A percentile compares a stretch with the other conserved stretches of the same genome.
phyloP scores from a whole-genome alignment of 257 asterid genomes.

The Solanum piurae region DNA sequence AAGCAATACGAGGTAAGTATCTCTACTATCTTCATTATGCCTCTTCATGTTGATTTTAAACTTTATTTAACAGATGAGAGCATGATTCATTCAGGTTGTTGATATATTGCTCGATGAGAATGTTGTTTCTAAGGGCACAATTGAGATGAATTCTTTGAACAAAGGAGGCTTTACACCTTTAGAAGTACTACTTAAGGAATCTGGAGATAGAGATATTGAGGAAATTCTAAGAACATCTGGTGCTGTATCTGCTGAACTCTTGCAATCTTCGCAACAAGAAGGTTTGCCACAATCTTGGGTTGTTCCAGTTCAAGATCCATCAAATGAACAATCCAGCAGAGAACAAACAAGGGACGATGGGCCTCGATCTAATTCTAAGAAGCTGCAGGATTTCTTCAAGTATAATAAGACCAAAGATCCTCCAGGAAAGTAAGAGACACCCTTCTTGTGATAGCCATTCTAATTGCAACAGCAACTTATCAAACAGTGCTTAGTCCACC shows the following conservation, averaged over 20 bases:
- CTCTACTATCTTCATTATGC: neutral
- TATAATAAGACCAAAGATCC: constrained; percentile 16
- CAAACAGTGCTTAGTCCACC: constrained; percentile 53
- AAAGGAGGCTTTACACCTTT: constrained; percentile 25
- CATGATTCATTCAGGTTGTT: constrained; percentile 18
- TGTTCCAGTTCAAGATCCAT: neutral
- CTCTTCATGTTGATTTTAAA: neutral
- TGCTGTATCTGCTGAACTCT: neutral
- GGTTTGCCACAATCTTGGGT: neutral
- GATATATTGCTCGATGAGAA: constrained; percentile 25
- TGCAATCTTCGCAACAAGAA: neutral
- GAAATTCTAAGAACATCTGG: constrained; percentile 4
- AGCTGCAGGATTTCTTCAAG: constrained; percentile 16
- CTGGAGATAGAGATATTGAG: constrained; percentile 9
- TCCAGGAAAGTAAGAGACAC: constrained; percentile 32
- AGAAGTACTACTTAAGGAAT: constrained; percentile 11
- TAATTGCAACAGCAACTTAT: constrained; percentile 41
- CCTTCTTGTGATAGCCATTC: constrained; percentile 29
- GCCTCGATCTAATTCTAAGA: neutral
- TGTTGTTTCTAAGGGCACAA: neutral
- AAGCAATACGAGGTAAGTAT: constrained; percentile 38
- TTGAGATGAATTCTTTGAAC: constrained; percentile 35
- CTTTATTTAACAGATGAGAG: neutral
- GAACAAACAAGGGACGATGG: neutral
- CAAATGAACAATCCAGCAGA: neutral